Conservation (phyloP, 768 basidiomycete genomes). For the Leccinum uliginosum region DNA sequence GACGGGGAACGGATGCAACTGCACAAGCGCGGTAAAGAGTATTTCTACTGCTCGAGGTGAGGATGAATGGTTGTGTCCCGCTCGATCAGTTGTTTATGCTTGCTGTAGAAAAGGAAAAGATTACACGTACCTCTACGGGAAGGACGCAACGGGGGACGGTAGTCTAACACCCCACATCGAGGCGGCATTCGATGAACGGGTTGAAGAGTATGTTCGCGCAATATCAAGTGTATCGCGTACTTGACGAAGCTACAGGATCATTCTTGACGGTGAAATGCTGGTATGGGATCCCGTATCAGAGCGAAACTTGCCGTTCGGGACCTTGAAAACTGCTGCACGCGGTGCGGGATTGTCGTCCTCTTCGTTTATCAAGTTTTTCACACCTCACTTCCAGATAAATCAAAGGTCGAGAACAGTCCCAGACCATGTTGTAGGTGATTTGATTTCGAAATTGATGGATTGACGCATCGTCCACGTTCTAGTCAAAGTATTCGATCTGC, state of each 20-base stretch:
- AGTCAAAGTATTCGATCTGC: constrained; percentile 97
- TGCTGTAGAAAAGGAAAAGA: constrained; percentile 77
- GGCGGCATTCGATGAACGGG: constrained; percentile 63
- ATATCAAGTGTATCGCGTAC: not conserved
- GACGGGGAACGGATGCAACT: constrained; percentile 97
- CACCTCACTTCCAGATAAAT: constrained; percentile 47
- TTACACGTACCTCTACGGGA: constrained; percentile 89
- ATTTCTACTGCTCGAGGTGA: constrained; percentile 89
- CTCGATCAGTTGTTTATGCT: not conserved
- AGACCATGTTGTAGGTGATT: constrained; percentile 81
- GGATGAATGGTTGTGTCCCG: not conserved
- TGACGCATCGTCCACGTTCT: not conserved
- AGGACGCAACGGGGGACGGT: constrained; percentile 64
- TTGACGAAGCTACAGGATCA: constrained; percentile 52
- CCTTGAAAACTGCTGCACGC: constrained; percentile 86
- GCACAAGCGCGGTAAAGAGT: constrained; percentile 88
- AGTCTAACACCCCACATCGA: constrained; percentile 88
- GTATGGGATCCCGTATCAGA: constrained; percentile 94
- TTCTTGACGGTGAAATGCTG: constrained; percentile 97
- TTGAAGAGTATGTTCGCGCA: constrained; percentile 65
- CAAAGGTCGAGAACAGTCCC: constrained; percentile 65
- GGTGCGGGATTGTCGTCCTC: constrained; percentile 42
- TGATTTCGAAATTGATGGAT: not conserved
- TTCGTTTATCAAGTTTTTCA: not conserved
- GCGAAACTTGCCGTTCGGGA: constrained; percentile 88